Evolutionary conservation across 176 grass and related monocot species (phyloP).

Genomic region (Carex pumila): DNA sequence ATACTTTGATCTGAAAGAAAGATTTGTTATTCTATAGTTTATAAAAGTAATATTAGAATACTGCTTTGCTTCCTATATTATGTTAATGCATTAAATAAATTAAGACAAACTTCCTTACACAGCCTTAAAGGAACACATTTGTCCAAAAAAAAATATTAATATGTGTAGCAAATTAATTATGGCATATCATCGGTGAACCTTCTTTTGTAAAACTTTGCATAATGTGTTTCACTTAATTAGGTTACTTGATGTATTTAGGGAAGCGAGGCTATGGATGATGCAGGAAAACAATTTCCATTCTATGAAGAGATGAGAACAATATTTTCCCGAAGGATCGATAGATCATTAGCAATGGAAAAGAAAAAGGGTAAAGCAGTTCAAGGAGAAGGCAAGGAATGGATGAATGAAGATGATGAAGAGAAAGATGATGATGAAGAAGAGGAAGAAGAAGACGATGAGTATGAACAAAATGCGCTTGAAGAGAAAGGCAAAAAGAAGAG

Average conservation of each 20-base stretch:
- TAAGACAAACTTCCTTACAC: background rate
- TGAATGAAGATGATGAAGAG: conserved; percentile 24
- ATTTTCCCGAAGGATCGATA: conserved; percentile 38
- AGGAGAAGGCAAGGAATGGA: conserved; percentile 17
- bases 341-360: conserved; percentile 36
- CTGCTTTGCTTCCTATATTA: background rate
- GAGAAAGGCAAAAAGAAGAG: background rate
- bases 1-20: background rate
- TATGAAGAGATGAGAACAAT: conserved; percentile 71
- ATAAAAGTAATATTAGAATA: background rate
- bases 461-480: background rate
- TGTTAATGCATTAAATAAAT: background rate
- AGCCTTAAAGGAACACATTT: background rate
- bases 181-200: background rate
- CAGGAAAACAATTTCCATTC: conserved; percentile 62
- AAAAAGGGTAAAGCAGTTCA: conserved; percentile 42
- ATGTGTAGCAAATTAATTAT: background rate
- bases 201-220: background rate
- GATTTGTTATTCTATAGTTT: background rate
- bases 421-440: conserved; percentile 25
- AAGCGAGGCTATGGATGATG: conserved; percentile 23
- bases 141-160: background rate
- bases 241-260: conserved; percentile 23
- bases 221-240: background rate
- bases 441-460: conserved; percentile 31